These are phyloP conservation scores for Fomes fomentarius DNA, from an alignment of 1,284 basidiomycete genomes.

Conservation along the genomic window DNA sequence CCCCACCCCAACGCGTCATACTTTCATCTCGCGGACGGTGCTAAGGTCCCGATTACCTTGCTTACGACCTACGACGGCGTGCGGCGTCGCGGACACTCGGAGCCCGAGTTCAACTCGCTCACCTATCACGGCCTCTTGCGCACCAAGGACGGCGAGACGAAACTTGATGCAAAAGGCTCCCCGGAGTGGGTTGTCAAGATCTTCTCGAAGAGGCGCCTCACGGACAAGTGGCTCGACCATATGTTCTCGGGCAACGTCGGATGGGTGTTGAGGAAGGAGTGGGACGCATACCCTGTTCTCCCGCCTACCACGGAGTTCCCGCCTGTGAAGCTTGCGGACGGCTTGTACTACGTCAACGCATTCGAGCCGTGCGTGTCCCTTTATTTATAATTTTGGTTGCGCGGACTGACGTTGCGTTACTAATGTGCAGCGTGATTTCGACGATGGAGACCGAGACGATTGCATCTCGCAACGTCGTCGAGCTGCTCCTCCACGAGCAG, in stretches of 20 bases:
- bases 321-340: slow-evolving; percentile 73
- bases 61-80: slow-evolving; percentile 73
- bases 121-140: slow-evolving; percentile 76
- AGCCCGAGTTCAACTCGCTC: slow-evolving; percentile 87
- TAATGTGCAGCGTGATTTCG: slow-evolving; percentile 63
- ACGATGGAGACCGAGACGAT: slow-evolving; percentile 95
- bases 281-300: slow-evolving; percentile 79
- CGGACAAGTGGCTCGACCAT: slow-evolving; percentile 68
- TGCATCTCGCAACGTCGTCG: slow-evolving; percentile 82
- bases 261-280: slow-evolving; percentile 87
- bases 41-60: slow-evolving; percentile 64
- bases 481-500: slow-evolving; percentile 71
- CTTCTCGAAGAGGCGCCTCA: slow-evolving; percentile 72
- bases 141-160: slow-evolving; percentile 32
- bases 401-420: slow-evolving; percentile 7
- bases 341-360: slow-evolving; percentile 88
- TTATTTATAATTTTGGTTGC: background rate
- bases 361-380: slow-evolving; percentile 64
- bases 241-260: slow-evolving; percentile 71
- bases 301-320: slow-evolving; percentile 73
- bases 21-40: slow-evolving; percentile 60
- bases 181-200: slow-evolving; percentile 78
- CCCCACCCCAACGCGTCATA: slow-evolving; percentile 66
- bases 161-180: slow-evolving; percentile 20
- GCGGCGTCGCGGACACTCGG: slow-evolving; percentile 46